These are phyloP conservation scores for Teratosphaeria epicoccoides DNA, from an alignment of 2,329 filamentous ascomycete species.

Conservation along the genomic window DNA sequence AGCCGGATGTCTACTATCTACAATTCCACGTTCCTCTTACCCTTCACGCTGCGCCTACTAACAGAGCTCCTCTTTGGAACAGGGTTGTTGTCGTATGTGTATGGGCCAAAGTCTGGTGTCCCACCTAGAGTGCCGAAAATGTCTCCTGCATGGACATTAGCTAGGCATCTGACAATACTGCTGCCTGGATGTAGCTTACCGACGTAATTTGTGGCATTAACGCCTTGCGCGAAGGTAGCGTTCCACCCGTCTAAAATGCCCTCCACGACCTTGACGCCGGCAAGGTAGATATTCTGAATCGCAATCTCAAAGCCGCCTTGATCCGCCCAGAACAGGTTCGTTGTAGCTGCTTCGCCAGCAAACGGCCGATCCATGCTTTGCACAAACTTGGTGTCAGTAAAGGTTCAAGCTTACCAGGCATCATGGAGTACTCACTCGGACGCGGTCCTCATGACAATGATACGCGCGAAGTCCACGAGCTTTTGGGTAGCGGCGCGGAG, in stretches of 20 bases:
- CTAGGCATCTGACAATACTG: not conserved
- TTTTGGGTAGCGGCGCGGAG: constrained; percentile 48
- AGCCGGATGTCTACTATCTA: too few relatives aligned
- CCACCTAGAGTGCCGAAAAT: constrained; percentile 45
- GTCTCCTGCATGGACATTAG: constrained; percentile 8
- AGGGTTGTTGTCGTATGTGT: constrained; percentile 12
- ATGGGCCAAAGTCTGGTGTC: constrained; percentile 15
- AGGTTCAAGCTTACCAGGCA: not conserved
- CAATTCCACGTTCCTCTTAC: constrained; percentile 6
- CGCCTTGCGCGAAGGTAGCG: constrained; percentile 45
- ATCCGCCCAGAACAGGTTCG: constrained; percentile 50
- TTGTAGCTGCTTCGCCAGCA: constrained; percentile 43
- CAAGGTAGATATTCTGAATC: constrained; percentile 55
- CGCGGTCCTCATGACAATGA: constrained; percentile 58
- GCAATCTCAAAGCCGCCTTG: constrained; percentile 56
- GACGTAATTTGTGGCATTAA: constrained; percentile 54
- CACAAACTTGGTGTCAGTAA: not conserved
- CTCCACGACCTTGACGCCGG: constrained; percentile 53
- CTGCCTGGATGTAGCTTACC: constrained; percentile 4
- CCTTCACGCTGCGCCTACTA: constrained; percentile 5
- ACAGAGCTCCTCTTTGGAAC: constrained; percentile 5
- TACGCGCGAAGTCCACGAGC: constrained; percentile 53
- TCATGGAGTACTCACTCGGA: constrained; percentile 42
- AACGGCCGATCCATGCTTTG: constrained; percentile 52
- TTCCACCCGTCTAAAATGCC: constrained; percentile 55